Base-by-base conservation (phyloP, 305 asterid species). In the Fraxinus paxiana region DNA sequence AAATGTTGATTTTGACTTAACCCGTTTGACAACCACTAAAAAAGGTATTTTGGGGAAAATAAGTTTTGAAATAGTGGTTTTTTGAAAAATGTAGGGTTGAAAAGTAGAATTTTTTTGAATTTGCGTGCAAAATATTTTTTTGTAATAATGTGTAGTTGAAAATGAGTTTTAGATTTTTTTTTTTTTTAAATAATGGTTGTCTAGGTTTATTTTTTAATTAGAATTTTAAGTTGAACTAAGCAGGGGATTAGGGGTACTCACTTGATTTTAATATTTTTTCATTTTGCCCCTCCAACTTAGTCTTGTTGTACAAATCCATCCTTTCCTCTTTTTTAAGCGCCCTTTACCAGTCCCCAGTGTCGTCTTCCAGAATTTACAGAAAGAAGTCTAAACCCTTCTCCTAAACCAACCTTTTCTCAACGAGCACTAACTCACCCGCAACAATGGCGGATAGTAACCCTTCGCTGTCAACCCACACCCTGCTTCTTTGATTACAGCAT, bases 381-480 rank as follows among this genome's bases (percentile, higher is more conserved):
- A 9, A 24, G 4, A 65, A 26, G 73, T 65, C 73, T 22, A 65
- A 65, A 79, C 79, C 33, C 76, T 73, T 78, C 51, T 3, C 24
- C 82, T 46, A 5, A 31, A 41, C 9, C 63, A 6, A 1, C 34
- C 6, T 6, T 51, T 54, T 72, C 37, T 69, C 59, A 28, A 37
- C 75, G 86, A 56, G 73, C 35, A 24, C 22, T 59, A 65, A 35
- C 43, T 20, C 73, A 18, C 73, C 26, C 35, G 54, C 38, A 22
- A 35, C n/a, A 56, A 54, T 48, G 37, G 56, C 63, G 73, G 73
- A 65, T 65, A 4, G 35, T 30, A 31, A 51, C 72, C 59, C 75
- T 61, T 67, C 75, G 54, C 81, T 69, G 79, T 80, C 83, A 74
- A 13, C 30, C 5, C 70, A 2, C 54, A 26, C 6, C 4, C 22